Base-by-base conservation (phyloP, 768 basidiomycete genomes). In the Fomitopsis pulvina region DNA sequence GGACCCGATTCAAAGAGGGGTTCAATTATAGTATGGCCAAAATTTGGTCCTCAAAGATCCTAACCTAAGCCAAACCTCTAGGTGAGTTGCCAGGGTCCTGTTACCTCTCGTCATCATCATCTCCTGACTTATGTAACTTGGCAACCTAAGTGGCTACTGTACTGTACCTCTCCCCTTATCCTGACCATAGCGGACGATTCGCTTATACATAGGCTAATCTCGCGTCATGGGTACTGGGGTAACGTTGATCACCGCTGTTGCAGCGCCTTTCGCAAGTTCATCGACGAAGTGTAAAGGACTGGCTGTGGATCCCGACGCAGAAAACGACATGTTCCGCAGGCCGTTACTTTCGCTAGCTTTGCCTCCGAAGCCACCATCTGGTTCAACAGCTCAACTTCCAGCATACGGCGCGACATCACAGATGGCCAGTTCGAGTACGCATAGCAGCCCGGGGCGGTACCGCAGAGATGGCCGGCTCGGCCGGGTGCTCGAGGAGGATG, bases 401-500 rank as follows among this genome's bases (percentile, higher is more conserved):
- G 30, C 20, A 22, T 18, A 41, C 16, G 53, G 57, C 6, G 42
- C 53, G 20, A 53, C 54, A 10, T 26, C 47, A 12, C 38, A 21
- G 22, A 44, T 50, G 41, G 51, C 50, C 5, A 26, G 50, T 4
- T 47, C 57, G 24, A 57, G 55, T 22, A 26, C 53, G 27, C 52
- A 58, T 12, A 47, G 47, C 24, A 64, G 63, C 39, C 63, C 63
- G 20, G 63, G 61, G 50, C 20, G 56, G 38, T 51, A 41, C 40
- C 55, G 61, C 41, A 54, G 58, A 21, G 57, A 64, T n/a, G 59
- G 60, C 38, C 47, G 32, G 48, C 30, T 66, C 14, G 55, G 58
- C 25, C 37, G 60, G 25, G 64, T 66, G n/a, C 64, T 61, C 25
- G 63, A 64, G 53, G 64, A 65, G 46, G 58, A 49, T 4, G 42